Conservation (phyloP, 1,284 basidiomycete genomes). For the Cryptococcus sp. region DNA sequence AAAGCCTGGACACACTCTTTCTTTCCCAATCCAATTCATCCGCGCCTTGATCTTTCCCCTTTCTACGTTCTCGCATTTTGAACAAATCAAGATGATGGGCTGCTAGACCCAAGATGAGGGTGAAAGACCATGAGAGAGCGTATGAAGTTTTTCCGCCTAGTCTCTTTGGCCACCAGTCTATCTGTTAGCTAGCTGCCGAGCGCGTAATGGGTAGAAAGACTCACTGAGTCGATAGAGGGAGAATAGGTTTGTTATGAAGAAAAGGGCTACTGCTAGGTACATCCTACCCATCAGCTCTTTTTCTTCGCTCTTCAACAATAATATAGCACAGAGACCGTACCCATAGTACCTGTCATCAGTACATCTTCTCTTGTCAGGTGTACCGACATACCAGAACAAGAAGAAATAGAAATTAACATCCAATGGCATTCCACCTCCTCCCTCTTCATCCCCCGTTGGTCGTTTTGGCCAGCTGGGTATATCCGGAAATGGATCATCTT, state of each 20-base stretch:
- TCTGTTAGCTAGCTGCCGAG: background rate
- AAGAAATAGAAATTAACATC: constrained; percentile 54
- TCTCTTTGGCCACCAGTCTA: constrained; percentile 48
- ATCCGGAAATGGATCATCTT: constrained; percentile 42
- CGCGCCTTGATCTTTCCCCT: constrained; percentile 17
- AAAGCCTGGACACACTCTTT: constrained; percentile 50
- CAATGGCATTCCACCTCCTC: constrained; percentile 33
- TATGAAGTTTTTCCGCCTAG: constrained; percentile 54
- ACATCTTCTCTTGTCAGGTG: constrained; percentile 3
- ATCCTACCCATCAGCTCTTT: constrained; percentile 25
- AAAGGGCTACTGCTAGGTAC: constrained; percentile 52
- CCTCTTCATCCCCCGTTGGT: constrained; percentile 12
- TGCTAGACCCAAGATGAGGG: constrained; percentile 49
- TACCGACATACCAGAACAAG: constrained; percentile 41
- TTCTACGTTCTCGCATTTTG: constrained; percentile 29
- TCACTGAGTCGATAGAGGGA: constrained; percentile 50
- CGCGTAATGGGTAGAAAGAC: no score
- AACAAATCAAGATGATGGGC: constrained; percentile 52
- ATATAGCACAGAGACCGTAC: constrained; percentile 10
- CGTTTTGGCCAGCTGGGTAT: constrained; percentile 40
- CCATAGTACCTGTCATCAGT: constrained; percentile 37
- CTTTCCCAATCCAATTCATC: constrained; percentile 54
- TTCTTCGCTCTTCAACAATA: background rate
- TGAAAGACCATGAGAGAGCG: constrained; percentile 51
- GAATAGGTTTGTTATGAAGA: constrained; percentile 57